Evolutionary conservation across 805 yeast genomes (phyloP).

Genomic region (Candida vaughaniae): DNA sequence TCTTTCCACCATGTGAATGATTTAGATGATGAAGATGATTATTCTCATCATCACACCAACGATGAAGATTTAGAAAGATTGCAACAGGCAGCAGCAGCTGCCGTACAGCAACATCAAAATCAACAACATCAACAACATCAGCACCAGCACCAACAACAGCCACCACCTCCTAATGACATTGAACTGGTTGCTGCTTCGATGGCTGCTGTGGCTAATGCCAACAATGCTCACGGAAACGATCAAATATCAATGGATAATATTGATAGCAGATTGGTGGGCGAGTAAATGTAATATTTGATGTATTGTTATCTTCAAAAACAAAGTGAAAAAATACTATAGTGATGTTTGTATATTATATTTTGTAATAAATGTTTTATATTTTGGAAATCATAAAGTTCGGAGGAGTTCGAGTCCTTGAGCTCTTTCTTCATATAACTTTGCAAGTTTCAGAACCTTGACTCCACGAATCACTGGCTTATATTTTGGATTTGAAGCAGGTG

Average conservation of each 20-base stretch:
- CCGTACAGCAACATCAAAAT: slow-evolving; percentile 24
- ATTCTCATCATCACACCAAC: slow-evolving; percentile 15
- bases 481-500: slow-evolving; percentile 1
- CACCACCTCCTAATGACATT: slow-evolving; percentile 14
- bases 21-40: slow-evolving; percentile 18
- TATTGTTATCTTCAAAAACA: slow-evolving; percentile 1
- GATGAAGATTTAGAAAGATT: slow-evolving; percentile 15
- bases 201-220: slow-evolving; percentile 39
- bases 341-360: slow-evolving; percentile 9
- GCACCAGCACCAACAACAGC: slow-evolving; percentile 11
- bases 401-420: slow-evolving; percentile 39
- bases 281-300: too few species aligned
- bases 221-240: slow-evolving; percentile 20
- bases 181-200: slow-evolving; percentile 42
- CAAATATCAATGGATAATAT: slow-evolving; percentile 45
- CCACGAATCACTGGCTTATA: slow-evolving; percentile 48
- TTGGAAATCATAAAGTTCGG: slow-evolving; percentile 18
- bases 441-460: slow-evolving; percentile 60
- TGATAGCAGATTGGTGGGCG: slow-evolving; percentile 46
- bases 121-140: slow-evolving; percentile 20
- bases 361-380: slow-evolving; percentile 9
- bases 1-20: slow-evolving; percentile 24
- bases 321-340: slow-evolving; percentile 1
- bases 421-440: slow-evolving; percentile 63
- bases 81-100: slow-evolving; percentile 24